phyloP scores from a whole-genome alignment of 2,329 filamentous ascomycete genomes.

The Beauveria australis region DNA sequence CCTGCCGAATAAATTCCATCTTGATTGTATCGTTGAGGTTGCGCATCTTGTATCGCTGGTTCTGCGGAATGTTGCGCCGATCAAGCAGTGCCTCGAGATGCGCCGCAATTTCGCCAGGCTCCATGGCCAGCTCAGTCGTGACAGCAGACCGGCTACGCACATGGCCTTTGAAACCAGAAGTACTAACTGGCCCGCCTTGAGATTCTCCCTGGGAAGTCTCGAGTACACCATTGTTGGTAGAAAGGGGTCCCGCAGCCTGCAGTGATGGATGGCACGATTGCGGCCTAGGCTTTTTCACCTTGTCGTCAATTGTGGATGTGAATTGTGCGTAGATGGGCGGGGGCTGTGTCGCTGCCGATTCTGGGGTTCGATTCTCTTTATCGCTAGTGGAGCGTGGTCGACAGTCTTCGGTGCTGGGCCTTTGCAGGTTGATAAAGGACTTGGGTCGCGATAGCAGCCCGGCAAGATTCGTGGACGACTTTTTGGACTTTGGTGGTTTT shows the following conservation, averaged over 20 bases:
- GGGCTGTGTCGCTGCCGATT: conserved; percentile 23
- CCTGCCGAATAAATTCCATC: conserved; percentile 87
- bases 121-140: conserved; percentile 42
- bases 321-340: conserved; percentile 81
- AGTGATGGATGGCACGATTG: conserved; percentile 6
- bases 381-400: conserved; percentile 45
- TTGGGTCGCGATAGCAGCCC: conserved; percentile 67
- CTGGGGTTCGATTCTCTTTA: conserved; percentile 74
- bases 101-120: conserved; percentile 46
- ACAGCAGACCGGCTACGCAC: conserved; percentile 29
- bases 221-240: background rate
- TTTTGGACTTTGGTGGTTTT: conserved; percentile 66
- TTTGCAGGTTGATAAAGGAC: conserved; percentile 60
- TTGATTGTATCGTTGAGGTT: conserved; percentile 85
- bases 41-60: conserved; percentile 92
- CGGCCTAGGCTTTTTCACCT: conserved; percentile 10
- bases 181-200: conserved; percentile 9
- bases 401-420: conserved; percentile 43
- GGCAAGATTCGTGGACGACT: conserved; percentile 76
- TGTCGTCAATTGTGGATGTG: conserved; percentile 26
- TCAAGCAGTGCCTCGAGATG: conserved; percentile 62
- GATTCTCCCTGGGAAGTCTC: background rate
- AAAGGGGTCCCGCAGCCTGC: background rate
- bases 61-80: conserved; percentile 84
- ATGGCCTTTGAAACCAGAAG: conserved; percentile 30